Base-by-base conservation (phyloP, 495 filamentous ascomycete genomes). In the Penicillium daleae region DNA sequence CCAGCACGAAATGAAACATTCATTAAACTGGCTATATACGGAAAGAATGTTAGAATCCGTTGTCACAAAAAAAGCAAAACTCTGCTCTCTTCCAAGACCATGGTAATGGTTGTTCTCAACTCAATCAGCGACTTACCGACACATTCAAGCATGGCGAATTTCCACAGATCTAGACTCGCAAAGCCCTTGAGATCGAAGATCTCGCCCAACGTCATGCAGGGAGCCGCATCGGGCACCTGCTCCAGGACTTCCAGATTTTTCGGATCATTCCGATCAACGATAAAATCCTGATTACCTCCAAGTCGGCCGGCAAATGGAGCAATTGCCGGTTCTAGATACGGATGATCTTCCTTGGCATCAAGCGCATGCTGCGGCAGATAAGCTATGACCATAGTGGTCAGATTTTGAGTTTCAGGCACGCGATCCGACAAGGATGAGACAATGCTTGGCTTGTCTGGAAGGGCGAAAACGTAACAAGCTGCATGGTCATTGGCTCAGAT, bases 171-270 rank as follows among this genome's bases (percentile, higher is more conserved):
- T 2, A 66, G n/a, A 51, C 72, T 71, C 0, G 13, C n/a, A 50
- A 83, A 79, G 13, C 73, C 78, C 0, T 57, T 55, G 0, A 81
- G 64, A 52, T 76, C 68, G 29, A 82, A 72, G 35, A 73, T 68
- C 63, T 79, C 72, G n/a, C 37, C 52, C 63, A 77, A 65, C 4
- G 69, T 70, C 71, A 82, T 79, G 40, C 68, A 71, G 10, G 80
- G 69, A 22, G 74, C 76, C 6, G 81, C 81, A 72, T 84, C 81
- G 1, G 82, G 82, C 32, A 76, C 62, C 48, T 70, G 70, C 40
- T 74, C 69, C 49, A 80, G 65, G 0, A 79, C 61, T 7, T 65
- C 67, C 0, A 65, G 57, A 54, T 78, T 78, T 17, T 70, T 64
- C 1, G 74, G 70, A 57, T 82, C 76, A 57, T 69, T 64, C 5